A percentile compares a stretch with the other conserved stretches of the same genome.
Conservation (phyloP, 2,329 filamentous ascomycete species). For the Beauveria sp. region DNA sequence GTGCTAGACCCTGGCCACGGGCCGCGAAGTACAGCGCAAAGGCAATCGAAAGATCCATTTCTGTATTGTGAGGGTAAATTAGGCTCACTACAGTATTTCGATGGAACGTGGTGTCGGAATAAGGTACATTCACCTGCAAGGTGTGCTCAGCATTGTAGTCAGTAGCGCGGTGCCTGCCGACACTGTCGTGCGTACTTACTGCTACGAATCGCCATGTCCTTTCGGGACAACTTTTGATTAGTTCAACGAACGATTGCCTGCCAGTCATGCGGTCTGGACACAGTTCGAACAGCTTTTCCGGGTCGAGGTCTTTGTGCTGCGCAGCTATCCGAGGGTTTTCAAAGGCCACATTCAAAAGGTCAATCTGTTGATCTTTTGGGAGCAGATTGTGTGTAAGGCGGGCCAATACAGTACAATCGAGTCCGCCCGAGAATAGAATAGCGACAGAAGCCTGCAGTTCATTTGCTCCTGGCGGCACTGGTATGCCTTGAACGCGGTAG, state of each 20-base stretch:
- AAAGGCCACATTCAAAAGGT: slow-evolving; percentile 92
- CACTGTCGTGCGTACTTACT: slow-evolving; percentile 30
- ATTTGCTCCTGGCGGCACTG: slow-evolving; percentile 39
- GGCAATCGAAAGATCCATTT: slow-evolving; percentile 97
- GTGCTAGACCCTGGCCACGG: slow-evolving; percentile 54
- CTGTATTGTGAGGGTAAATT: slow-evolving; percentile 90
- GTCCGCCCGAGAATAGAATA: slow-evolving; percentile 84
- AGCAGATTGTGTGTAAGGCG: slow-evolving; percentile 72
- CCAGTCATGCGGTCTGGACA: slow-evolving; percentile 91
- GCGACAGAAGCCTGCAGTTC: slow-evolving; percentile 51
- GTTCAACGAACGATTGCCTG: slow-evolving; percentile 68
- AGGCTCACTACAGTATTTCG: slow-evolving; percentile 63
- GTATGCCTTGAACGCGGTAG: slow-evolving; percentile 58
- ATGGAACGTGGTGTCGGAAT: slow-evolving; percentile 62
- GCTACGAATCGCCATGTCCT: slow-evolving; percentile 78
- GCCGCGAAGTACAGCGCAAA: slow-evolving; percentile 93
- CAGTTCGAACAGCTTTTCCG: slow-evolving; percentile 56
- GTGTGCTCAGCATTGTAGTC: slow-evolving; percentile 7
- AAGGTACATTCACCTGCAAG: slow-evolving; percentile 68
- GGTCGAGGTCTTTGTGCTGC: slow-evolving; percentile 32
- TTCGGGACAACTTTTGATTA: slow-evolving; percentile 58
- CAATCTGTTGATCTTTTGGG: slow-evolving; percentile 60
- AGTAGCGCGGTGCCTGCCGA: background rate
- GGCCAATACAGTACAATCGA: slow-evolving; percentile 87
- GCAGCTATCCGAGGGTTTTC: slow-evolving; percentile 76